These are phyloP conservation scores for Kandelia obovata DNA, from an alignment of 345 rosid species.

Conservation along the genomic window DNA sequence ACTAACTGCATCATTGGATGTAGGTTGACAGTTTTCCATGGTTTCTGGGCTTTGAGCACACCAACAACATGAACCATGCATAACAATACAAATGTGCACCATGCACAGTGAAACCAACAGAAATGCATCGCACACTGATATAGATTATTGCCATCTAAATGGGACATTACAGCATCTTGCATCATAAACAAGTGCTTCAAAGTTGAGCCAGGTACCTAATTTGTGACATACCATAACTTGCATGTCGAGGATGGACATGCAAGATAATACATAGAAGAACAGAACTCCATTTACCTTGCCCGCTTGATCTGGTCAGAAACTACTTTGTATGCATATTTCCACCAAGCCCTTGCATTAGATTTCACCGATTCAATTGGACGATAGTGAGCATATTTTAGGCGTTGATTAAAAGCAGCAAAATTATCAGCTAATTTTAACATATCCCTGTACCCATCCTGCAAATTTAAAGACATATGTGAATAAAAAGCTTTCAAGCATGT, in stretches of 20 bases:
- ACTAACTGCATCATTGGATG: too few species aligned
- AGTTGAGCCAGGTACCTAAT: neutral
- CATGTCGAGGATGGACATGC: too few species aligned
- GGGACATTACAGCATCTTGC: neutral
- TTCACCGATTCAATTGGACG: constrained; percentile 75
- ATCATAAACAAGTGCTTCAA: neutral
- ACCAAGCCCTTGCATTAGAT: constrained; percentile 78
- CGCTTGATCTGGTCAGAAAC: constrained; percentile 82
- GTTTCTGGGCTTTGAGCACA: too few species aligned
- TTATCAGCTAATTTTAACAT: constrained; percentile 85
- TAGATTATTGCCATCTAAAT: neutral
- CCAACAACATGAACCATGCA: too few species aligned
- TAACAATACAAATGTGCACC: too few species aligned
- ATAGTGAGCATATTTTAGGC: constrained; percentile 82
- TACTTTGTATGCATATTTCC: constrained; percentile 85
- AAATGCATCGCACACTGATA: too few species aligned
- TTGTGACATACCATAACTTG: neutral
- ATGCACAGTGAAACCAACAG: too few species aligned
- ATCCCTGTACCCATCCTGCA: constrained; percentile 88
- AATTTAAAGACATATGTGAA: constrained; percentile 19
- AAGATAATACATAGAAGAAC: too few species aligned
- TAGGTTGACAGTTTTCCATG: too few species aligned
- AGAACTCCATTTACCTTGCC: constrained; percentile 49
- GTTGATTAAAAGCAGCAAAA: constrained; percentile 83
- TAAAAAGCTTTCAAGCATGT: constrained; percentile 21